phyloP scores from a whole-genome alignment of 2,329 filamentous ascomycete species.

The Nannizziopsis arthrosporioides region DNA sequence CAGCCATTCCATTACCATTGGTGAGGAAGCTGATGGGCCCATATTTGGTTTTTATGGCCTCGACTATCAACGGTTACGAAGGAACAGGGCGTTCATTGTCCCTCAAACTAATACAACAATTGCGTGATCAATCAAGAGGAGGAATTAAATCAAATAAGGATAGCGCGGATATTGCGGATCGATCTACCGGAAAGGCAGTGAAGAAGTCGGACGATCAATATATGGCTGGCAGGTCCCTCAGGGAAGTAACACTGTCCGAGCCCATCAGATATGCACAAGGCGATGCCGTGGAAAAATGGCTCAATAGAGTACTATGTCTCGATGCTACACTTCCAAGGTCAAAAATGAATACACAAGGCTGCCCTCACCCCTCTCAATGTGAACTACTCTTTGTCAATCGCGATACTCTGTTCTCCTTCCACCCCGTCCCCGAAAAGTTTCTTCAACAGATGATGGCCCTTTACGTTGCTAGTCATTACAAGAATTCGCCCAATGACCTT shows the following conservation, averaged over 20 bases:
- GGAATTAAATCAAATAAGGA: slow-evolving; percentile 43
- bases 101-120: slow-evolving; percentile 90
- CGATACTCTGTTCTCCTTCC: slow-evolving; percentile 95
- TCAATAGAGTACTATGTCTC: slow-evolving; percentile 85
- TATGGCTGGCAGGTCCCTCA: slow-evolving; percentile 61
- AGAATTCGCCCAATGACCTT: slow-evolving; percentile 95
- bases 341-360: slow-evolving; percentile 61
- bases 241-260: slow-evolving; percentile 85
- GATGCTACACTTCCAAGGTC: slow-evolving; percentile 80
- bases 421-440: slow-evolving; percentile 93
- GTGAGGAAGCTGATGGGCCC: slow-evolving; percentile 92
- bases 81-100: slow-evolving; percentile 91
- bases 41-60: slow-evolving; percentile 98
- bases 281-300: slow-evolving; percentile 88
- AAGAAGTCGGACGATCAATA: slow-evolving; percentile 51
- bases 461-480: slow-evolving; percentile 95
- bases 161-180: slow-evolving; percentile 60
- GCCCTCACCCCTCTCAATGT: slow-evolving; percentile 81
- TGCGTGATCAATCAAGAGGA: slow-evolving; percentile 78
- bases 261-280: slow-evolving; percentile 90
- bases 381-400: slow-evolving; percentile 90
- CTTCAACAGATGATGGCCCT: slow-evolving; percentile 96
- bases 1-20: slow-evolving; percentile 84
- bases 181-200: slow-evolving; percentile 60
- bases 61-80: slow-evolving; percentile 97